These are phyloP conservation scores for Kandelia obovata DNA, from an alignment of 345 rosid genomes.

Conservation along the genomic window DNA sequence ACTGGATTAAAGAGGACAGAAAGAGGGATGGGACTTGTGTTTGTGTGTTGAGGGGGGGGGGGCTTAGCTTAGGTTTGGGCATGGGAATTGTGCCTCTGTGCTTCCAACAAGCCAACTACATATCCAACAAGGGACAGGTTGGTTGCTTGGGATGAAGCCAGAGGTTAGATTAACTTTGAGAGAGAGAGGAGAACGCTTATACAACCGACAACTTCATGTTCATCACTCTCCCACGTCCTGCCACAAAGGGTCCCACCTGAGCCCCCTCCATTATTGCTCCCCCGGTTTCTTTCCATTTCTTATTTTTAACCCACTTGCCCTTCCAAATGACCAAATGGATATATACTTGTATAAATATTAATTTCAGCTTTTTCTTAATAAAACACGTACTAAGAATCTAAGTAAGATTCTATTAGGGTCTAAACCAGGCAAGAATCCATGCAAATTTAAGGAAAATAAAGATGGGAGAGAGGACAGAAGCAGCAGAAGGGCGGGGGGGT, in stretches of 20 bases:
- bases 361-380: slow-evolving; percentile 4
- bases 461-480: too few species aligned
- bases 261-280: slow-evolving; percentile 60
- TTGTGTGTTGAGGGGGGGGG: background rate
- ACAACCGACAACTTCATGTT: slow-evolving; percentile 99
- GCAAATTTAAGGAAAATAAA: background rate
- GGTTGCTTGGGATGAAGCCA: slow-evolving; percentile 94
- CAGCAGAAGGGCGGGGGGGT: background rate
- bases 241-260: slow-evolving; percentile 57
- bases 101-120: slow-evolving; percentile 66
- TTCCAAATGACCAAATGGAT: slow-evolving; percentile 32
- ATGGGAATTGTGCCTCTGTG: slow-evolving; percentile 49
- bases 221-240: slow-evolving; percentile 95
- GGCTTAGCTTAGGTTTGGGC: background rate
- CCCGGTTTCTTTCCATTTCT: slow-evolving; percentile 13
- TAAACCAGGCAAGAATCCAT: background rate
- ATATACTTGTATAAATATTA: background rate
- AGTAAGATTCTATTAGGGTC: slow-evolving; percentile 7
- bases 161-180: slow-evolving; percentile 27
- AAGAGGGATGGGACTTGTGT: background rate
- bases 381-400: slow-evolving; percentile 10
- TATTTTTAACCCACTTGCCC: slow-evolving; percentile 27
- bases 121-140: slow-evolving; percentile 81
- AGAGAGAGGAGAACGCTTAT: slow-evolving; percentile 12
- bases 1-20: background rate